phyloP scores from a whole-genome alignment of 257 asterid genomes.

The Capsicum pubescens region DNA sequence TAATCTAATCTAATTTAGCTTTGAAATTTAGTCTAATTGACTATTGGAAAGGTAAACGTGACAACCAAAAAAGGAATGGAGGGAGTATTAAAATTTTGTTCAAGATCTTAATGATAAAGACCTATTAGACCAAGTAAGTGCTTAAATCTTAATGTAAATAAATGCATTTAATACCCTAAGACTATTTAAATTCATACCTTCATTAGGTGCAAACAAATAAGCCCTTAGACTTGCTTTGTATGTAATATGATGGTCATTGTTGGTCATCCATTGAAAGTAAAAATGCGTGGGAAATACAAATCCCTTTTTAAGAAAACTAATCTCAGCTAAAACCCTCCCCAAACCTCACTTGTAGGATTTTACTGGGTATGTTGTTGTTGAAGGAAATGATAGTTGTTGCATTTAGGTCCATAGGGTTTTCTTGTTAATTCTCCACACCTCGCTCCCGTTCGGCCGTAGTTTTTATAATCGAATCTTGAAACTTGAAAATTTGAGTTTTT shows the following conservation, averaged over 20 bases:
- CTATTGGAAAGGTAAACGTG: too few relatives aligned
- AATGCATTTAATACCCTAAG: not conserved
- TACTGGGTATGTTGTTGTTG: too few relatives aligned
- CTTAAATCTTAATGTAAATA: not conserved
- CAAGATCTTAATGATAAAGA: not conserved
- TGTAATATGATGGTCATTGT: not conserved
- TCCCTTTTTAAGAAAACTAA: not conserved
- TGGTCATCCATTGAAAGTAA: conserved; percentile 14
- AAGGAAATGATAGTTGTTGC: not conserved
- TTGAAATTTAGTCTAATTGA: too few relatives aligned
- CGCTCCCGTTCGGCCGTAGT: too few relatives aligned
- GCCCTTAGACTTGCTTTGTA: not conserved
- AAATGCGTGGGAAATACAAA: not conserved
- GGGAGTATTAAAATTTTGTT: not conserved
- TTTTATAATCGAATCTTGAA: too few relatives aligned
- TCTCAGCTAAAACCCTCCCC: not conserved
- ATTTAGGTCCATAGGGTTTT: not conserved
- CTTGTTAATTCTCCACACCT: not conserved
- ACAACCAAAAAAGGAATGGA: too few relatives aligned
- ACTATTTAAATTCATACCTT: not conserved
- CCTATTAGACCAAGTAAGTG: too few relatives aligned
- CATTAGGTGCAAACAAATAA: not conserved
- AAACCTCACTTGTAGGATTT: too few relatives aligned
- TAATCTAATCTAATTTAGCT: too few relatives aligned
- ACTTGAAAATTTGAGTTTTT: too few relatives aligned